Evolutionary conservation across 108 stramenopile species (phyloP), one percentile per base, ranked within the genome.

Genomic region (Pseudonitzschia multistriata): DNA sequence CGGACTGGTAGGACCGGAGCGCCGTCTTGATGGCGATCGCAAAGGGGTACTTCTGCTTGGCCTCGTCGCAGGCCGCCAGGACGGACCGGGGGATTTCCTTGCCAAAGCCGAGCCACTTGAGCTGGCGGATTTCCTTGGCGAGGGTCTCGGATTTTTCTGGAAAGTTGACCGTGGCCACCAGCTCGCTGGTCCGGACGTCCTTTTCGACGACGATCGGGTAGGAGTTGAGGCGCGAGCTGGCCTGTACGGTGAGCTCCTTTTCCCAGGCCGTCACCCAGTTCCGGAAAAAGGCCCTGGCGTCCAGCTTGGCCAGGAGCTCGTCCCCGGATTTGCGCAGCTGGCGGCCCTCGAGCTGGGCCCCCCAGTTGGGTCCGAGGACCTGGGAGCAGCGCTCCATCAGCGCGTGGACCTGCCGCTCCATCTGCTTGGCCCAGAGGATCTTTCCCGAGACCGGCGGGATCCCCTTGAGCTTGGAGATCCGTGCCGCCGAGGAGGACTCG

Each of bases 371-470:
- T 11, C 98, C 98, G n/a, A 99, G 87, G 6, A 99, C 97, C 50
- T 96, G 80, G 22, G 94, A 88, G 86, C 97, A 92, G 21, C 97
- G 84, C 64, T 84, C 81, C 87, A 98, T 94, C 66, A 98, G 74
- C 22, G 88, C 70, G 61, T 90, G 81, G 4, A 99, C 89, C 74
- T 98, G 97, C 3, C 96, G 81, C 76, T 98, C 97, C 83, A 99
- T 96, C 71, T 98, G 97, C 70, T 96, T 96, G 30, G 98, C 98
- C 98, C 98, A 99, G 22, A 98, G 72, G 62, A 98, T 97, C 67
- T 97, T 96, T 10, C 96, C 97, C 24, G 94, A 90, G 17, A 98
- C 84, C 2, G 97, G 97, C 4, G 98, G 98, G 27, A 98, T 89
- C 19, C 97, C 97, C 19, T 96, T 80, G 21, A 97, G 67, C 30